Evolutionary conservation across 2,329 filamentous ascomycete species (phyloP).

Genomic region (Macrophomina tecta): DNA sequence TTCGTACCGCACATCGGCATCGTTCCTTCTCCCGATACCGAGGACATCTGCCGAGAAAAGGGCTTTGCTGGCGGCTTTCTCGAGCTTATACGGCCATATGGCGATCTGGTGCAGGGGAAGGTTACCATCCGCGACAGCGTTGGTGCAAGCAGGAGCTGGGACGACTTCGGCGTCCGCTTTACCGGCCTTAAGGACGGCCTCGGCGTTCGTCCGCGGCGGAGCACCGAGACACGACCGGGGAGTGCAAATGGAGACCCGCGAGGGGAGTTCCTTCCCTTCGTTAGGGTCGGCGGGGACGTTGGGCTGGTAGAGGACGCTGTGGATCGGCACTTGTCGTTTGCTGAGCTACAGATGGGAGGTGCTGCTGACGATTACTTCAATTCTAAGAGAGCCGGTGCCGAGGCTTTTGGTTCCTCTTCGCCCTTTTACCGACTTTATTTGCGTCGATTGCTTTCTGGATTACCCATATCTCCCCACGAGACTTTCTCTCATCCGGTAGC

Average conservation of each 20-base stretch:
- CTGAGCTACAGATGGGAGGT: constrained; percentile 61
- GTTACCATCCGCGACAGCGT: constrained; percentile 90
- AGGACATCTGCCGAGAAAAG: constrained; percentile 79
- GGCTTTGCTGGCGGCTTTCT: constrained; percentile 83
- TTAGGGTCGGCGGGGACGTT: constrained; percentile 59
- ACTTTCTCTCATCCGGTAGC: constrained; percentile 95
- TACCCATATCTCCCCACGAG: constrained; percentile 82
- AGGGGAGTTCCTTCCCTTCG: constrained; percentile 37
- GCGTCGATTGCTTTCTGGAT: constrained; percentile 78
- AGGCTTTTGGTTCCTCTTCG: constrained; percentile 56
- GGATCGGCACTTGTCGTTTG: constrained; percentile 76
- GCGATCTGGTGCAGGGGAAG: constrained; percentile 84
- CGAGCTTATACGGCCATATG: constrained; percentile 88
- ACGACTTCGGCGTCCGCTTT: constrained; percentile 91
- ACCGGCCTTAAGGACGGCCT: constrained; percentile 68
- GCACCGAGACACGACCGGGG: constrained; percentile 45
- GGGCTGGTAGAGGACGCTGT: constrained; percentile 80
- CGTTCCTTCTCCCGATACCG: constrained; percentile 84
- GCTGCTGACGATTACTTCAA: constrained; percentile 50
- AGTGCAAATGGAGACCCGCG: constrained; percentile 31
- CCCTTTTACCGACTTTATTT: constrained; percentile 88
- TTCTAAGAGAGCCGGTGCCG: constrained; percentile 39
- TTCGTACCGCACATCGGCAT: constrained; percentile 91
- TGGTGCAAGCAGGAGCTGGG: constrained; percentile 80
- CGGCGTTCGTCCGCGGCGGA: constrained; percentile 46